Percentiles rank a stretch among this genome's conserved stretches.
Conservation (phyloP, 805 yeast genomes). For the Kuraishia hungarica region DNA sequence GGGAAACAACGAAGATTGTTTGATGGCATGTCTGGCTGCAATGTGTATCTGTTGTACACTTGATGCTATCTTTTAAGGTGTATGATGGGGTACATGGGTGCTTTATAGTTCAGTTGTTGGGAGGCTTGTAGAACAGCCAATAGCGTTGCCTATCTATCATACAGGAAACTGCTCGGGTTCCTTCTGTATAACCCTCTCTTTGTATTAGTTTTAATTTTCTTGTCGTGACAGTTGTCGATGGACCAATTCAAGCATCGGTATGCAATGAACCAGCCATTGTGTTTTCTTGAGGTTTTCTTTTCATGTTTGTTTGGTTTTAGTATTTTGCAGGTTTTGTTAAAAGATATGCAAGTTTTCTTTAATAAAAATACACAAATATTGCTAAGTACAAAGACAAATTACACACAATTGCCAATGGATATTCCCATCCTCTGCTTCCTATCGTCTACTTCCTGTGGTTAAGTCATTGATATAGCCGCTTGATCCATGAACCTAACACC, state of each 20-base stretch:
- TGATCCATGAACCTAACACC: neutral
- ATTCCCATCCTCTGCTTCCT: too few relatives aligned
- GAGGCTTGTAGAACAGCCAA: neutral
- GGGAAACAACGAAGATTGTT: slow-evolving; percentile 31
- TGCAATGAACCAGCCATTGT: neutral
- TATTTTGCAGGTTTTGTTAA: neutral
- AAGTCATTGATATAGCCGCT: neutral
- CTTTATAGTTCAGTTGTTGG: neutral
- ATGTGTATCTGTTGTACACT: slow-evolving; percentile 48
- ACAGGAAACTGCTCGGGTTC: neutral
- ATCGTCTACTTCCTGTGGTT: neutral
- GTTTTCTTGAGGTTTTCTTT: neutral
- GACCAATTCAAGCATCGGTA: neutral
- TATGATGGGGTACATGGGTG: neutral
- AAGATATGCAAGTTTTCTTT: slow-evolving; percentile 1
- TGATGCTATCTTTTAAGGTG: slow-evolving; percentile 35
- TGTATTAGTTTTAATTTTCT: neutral
- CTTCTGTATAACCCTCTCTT: neutral
- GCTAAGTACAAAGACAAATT: slow-evolving; percentile 1
- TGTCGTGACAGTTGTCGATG: neutral
- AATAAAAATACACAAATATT: neutral
- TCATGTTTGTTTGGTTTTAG: neutral
- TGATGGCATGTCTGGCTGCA: slow-evolving; percentile 46
- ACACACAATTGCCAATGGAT: neutral
- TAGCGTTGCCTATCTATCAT: too few relatives aligned